Percentiles rank a stretch among this genome's conserved stretches.
Conservation (phyloP, 139 green algal genomes). For the Chlamydomonas schloesseri region DNA sequence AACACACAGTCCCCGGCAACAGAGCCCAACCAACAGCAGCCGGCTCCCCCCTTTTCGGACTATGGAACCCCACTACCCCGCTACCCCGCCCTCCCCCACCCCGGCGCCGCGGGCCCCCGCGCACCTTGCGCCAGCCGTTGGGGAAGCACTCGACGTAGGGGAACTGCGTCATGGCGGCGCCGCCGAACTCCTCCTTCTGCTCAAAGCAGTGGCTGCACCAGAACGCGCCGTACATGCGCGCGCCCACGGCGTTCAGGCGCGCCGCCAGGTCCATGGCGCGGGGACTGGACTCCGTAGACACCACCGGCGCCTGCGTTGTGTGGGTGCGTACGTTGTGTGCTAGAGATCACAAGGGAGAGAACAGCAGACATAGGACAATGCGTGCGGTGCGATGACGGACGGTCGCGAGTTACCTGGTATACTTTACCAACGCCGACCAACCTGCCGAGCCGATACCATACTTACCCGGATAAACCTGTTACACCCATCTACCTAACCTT, state of each 20-base stretch:
- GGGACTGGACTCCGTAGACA: conserved; percentile 46
- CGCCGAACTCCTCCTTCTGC: conserved; percentile 93
- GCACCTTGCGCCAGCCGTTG: conserved; percentile 86
- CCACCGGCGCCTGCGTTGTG: conserved; percentile 8
- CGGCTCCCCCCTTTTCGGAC: neutral
- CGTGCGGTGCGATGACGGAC: too few relatives aligned
- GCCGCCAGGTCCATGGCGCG: conserved; percentile 49
- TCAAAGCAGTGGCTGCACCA: conserved; percentile 98
- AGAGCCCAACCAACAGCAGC: too few relatives aligned
- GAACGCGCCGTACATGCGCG: conserved; percentile 98
- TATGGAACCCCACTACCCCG: neutral
- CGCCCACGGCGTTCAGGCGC: conserved; percentile 79
- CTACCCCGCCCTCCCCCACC: neutral
- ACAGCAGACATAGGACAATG: too few relatives aligned
- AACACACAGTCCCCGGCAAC: too few relatives aligned
- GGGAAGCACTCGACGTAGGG: conserved; percentile 99
- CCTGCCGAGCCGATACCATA: too few relatives aligned
- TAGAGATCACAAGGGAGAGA: too few relatives aligned
- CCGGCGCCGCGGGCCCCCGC: neutral
- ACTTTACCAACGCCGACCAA: too few relatives aligned
- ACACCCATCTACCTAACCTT: too few relatives aligned
- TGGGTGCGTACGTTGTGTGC: too few relatives aligned
- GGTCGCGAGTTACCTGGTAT: too few relatives aligned
- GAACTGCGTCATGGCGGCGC: conserved; percentile 86
- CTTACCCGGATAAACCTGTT: too few relatives aligned